Base-by-base conservation (phyloP, 495 filamentous ascomycete species). In the Penicillium flavigenum region DNA sequence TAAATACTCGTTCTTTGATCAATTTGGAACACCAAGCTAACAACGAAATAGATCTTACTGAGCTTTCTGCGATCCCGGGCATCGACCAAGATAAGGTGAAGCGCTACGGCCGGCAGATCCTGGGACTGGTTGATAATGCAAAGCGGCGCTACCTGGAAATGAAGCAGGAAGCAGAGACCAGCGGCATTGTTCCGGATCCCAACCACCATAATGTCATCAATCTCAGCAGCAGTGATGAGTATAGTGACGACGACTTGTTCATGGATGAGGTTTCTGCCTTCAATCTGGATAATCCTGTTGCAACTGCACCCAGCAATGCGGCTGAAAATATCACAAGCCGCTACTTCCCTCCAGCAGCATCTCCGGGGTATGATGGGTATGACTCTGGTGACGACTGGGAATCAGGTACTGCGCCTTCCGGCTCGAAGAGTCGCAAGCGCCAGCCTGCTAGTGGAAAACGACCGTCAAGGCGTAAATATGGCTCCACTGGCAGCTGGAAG, bases 11-110 rank as follows among this genome's bases (percentile, higher is more conserved):
- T 22, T 9, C 7, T 49, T 19, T 12, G 3, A 12, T 11, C 10
- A 11, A 31, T 44, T 54, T 3, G 36, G 32, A 42, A 8, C 12
- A 31, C 2, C 20, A 19, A 53, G 34, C 54, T 66, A 55, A 67
- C 43, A 4, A 19, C 14, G 22, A 9, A 6, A 20, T 51, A 76
- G 74, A 67, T 41, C 56, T 72, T 39, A 44, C 61, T n/a, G 76
- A 87, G 56, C 85, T 98, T 80, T 73, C 73, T 36, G 63, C 70
- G 5, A 90, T 97, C 54, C 82, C 80, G 0, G 83, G 82, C 12
- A 88, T 96, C 52, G 84, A 90, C 49, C 60, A 69, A 10, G 84
- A 90, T 20, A 89, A 85, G 66, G 88, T 94, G 22, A 65, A 80
- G 6, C 74, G 74, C n/a, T 89, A 88, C 64, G 91, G 92, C 17